Conservation (phyloP, 768 basidiomycete genomes). For the Sistotremastrum niveocremeum region DNA sequence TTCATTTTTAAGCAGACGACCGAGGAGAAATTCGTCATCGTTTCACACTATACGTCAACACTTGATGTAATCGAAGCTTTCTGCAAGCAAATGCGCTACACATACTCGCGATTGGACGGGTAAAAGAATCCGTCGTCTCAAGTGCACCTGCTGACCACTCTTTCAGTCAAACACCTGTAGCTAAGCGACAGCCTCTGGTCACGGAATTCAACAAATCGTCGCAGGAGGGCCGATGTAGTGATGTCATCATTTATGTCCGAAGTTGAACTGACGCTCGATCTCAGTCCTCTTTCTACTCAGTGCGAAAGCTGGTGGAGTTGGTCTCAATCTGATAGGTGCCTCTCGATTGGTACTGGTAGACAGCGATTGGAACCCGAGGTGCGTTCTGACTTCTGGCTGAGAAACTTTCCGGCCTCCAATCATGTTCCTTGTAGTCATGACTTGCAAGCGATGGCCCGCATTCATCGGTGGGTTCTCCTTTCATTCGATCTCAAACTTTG, state of each 20-base stretch:
- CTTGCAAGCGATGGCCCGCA: conserved; percentile 93
- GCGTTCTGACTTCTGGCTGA: not conserved
- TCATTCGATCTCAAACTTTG: conserved; percentile 4
- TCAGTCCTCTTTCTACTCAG: conserved; percentile 84
- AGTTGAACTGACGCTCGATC: not conserved
- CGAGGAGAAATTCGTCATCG: conserved; percentile 88
- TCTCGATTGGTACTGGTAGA: conserved; percentile 80
- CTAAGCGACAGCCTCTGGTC: conserved; percentile 76
- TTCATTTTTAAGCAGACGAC: conserved; percentile 34
- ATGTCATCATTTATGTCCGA: not conserved
- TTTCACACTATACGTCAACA: conserved; percentile 94
- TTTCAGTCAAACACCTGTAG: conserved; percentile 54
- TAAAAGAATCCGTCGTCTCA: conserved; percentile 16
- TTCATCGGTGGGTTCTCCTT: conserved; percentile 52
- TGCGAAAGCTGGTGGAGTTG: conserved; percentile 91
- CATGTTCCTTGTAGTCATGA: conserved; percentile 48
- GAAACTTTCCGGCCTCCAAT: not conserved
- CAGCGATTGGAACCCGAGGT: conserved; percentile 93
- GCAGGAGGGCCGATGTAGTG: conserved; percentile 58
- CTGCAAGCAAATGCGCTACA: conserved; percentile 64
- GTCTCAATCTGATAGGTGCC: conserved; percentile 85
- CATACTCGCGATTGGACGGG: conserved; percentile 83
- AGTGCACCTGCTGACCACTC: not conserved
- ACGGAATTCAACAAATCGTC: conserved; percentile 76
- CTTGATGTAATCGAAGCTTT: conserved; percentile 83